These are phyloP conservation scores for Jaltomata sinuosa DNA, from an alignment of 257 asterid species.

Conservation along the genomic window DNA sequence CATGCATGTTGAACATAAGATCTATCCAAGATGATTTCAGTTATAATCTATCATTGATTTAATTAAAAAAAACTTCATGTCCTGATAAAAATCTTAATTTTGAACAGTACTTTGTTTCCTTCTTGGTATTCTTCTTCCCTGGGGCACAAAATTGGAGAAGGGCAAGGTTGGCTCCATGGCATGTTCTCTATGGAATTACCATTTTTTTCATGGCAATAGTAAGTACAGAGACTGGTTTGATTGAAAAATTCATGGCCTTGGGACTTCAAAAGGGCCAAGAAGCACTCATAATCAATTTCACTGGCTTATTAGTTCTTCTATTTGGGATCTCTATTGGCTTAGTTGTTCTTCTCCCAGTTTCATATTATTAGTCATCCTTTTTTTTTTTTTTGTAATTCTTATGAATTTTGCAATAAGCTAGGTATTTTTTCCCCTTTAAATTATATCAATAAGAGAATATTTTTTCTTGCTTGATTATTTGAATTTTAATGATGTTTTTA, in stretches of 20 bases:
- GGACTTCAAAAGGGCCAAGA: not conserved
- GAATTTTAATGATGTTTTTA: not conserved
- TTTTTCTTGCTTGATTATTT: not conserved
- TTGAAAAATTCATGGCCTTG: not conserved
- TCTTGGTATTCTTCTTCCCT: not conserved
- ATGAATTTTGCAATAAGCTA: not conserved
- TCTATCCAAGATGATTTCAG: not conserved
- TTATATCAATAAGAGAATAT: not conserved
- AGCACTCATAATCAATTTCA: constrained; percentile 1
- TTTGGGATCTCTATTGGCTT: not conserved
- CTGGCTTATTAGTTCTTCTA: not conserved
- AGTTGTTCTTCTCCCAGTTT: not conserved
- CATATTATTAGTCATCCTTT: not conserved
- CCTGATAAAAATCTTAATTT: not conserved
- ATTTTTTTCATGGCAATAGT: constrained; percentile 2
- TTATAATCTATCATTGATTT: not conserved
- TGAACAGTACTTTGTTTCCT: not conserved
- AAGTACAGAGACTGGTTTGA: not conserved
- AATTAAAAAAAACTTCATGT: not conserved
- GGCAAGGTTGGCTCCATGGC: constrained; percentile 4
- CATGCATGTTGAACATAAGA: not conserved
- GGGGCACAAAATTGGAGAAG: not conserved
- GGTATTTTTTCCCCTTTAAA: not conserved
- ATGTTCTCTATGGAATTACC: not conserved
- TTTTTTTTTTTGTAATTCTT: not conserved